Evolutionary conservation across 139 green algal genomes (phyloP), one percentile per base, ranked within the genome.

Genomic region (Mesostigma viride): DNA sequence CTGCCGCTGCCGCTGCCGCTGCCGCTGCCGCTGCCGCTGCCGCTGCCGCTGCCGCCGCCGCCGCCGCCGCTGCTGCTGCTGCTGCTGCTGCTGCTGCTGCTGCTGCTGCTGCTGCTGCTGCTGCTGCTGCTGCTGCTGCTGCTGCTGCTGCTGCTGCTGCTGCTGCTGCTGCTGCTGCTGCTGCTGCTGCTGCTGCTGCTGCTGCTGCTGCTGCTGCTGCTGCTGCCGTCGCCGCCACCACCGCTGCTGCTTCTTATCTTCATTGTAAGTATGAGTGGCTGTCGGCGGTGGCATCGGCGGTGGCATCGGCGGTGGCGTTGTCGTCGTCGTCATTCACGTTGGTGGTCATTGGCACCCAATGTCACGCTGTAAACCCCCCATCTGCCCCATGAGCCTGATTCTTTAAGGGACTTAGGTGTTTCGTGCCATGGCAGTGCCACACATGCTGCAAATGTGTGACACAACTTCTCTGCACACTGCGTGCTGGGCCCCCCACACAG

Each of bases 161-260:
- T 45, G 24, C 24, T 28, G 14, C 17, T 32, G 22, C 14, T 2
- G 3, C 4, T 58, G 11, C 44, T 44, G 27, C 27, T 33, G 14
- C 24, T 56, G 22, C 53, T 67, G 34, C 17, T n/a, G 35, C 51
- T 31, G 40, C 31, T 30, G 40, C 24, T 31, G 60, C 22, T 57
- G 56, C 31, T 69, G 63, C 51, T 57, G 33, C 40, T 58, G 65
- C 60, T 45, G 45, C 22, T 56, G 40, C 45, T 65, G 62, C 34
- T 71, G 67, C 60, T 74, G 46, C 36, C 34, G 31, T 51, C 69
- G 20, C 62, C 64, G 3, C 57, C 68, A 1, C 26, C 26, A 2
- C 32, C 32, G 56, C 3, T 35, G 4, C 26, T 31, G 48, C 48
- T 59, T 20, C 48, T 59, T 20, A 3, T 59, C 32, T 1, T 24